Evolutionary conservation across 2,329 filamentous ascomycete genomes (phyloP), one percentile per base, ranked within the genome.

Genomic region (Xylaria sp.): DNA sequence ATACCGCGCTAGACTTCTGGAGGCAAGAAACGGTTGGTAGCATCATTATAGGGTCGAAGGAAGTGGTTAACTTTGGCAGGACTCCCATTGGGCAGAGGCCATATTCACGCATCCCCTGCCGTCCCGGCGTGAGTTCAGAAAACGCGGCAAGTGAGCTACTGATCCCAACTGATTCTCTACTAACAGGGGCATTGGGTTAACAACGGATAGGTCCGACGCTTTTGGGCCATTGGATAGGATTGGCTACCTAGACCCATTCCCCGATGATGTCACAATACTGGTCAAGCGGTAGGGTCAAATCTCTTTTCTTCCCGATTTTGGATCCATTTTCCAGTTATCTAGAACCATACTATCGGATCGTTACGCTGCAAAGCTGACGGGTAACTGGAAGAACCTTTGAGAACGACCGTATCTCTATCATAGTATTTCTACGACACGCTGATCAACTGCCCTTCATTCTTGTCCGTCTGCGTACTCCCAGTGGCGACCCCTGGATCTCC

Each of bases 81-180:
- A 78, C 56, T 77, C 81, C 4, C 87, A 90, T 72, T 90, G 88
- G 88, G 86, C 87, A 5, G 83, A 88, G 70, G 82, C 85, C 45
- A 87, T 90, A 27, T 89, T 90, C 69, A 84, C 85, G 0, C 79
- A 84, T 22, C 84, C 85, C 0, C 77, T 87, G 44, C 81, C 86
- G 0, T 83, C 82, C 11, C 79, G 83, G 13, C 88, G 85, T 4
- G 79, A 81, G 5, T 76, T 89, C 57, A 83, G 81, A 70, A 79
- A 83, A 65, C 75, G 73, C 54, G 72, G 73, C 73, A 66, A 67
- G 80, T 81, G 68, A 76, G 78, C 73, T 63, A 65, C 55, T 25
- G 6, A 47, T 22, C 27, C 3, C 6, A 2, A 49, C 22, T 25
- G 2, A 13, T 6, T 13, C 31, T 39, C 6, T 3, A 51, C 10